These are phyloP conservation scores for Amanita brunnescens DNA, from an alignment of 768 basidiomycete species.

Conservation along the genomic window DNA sequence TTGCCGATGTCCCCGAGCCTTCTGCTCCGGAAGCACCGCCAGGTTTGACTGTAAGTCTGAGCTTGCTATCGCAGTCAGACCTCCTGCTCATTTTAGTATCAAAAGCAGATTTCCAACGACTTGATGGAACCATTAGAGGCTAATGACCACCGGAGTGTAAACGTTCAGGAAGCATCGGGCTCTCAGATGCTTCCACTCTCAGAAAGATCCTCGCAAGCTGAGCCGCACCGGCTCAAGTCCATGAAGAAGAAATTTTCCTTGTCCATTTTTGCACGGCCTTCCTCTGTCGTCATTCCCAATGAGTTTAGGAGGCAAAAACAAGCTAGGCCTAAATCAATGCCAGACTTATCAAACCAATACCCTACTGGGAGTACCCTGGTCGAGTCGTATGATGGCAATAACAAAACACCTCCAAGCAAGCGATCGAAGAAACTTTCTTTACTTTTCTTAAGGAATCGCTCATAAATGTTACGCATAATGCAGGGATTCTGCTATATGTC, in stretches of 20 bases:
- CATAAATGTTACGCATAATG: neutral
- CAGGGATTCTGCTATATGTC: conserved; percentile 56
- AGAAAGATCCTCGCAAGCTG: neutral
- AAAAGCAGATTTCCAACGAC: neutral
- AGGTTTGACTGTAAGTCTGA: conserved; percentile 17
- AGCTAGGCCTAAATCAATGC: conserved; percentile 4
- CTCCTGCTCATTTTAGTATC: neutral
- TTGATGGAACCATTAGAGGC: neutral
- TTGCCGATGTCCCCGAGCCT: conserved; percentile 6
- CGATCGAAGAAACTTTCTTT: conserved; percentile 1
- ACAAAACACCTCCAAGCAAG: neutral
- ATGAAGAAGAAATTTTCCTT: conserved; percentile 7
- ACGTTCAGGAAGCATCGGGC: neutral
- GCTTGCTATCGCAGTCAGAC: neutral
- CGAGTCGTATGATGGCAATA: neutral
- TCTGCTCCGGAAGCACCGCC: conserved; percentile 13
- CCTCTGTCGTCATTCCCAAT: neutral
- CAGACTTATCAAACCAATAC: neutral
- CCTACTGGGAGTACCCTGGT: neutral
- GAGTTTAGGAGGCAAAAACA: neutral
- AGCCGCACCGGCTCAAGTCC: neutral
- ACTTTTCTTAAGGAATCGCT: neutral
- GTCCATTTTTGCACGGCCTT: conserved; percentile 4
- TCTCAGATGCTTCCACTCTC: neutral
- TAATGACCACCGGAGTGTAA: neutral